Evolutionary conservation across 148 eudicot genomes (phyloP), one percentile per base, ranked within the genome.

Genomic region (Rhododendron ovatum): DNA sequence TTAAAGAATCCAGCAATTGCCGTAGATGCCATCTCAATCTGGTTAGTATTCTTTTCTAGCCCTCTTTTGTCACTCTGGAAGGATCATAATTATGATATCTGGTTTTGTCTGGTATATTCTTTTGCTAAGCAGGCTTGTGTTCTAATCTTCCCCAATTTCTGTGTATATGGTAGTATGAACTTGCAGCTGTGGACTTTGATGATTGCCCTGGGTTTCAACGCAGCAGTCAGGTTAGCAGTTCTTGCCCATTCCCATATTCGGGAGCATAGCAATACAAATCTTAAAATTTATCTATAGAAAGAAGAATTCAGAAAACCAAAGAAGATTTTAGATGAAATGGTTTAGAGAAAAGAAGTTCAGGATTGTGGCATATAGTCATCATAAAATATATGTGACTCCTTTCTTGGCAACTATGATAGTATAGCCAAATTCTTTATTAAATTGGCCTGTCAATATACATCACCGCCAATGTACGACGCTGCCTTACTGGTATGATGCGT

Each of bases 191-290:
- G 95, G 93, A 82, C 91, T 24, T 47, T 93, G 91, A 90, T 91
- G 91, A 78, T 93, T n/a, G 82, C 91, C 61, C 83, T 93, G 10
- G 93, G 93, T n/a, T 91, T 90, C 90, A 90, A 91, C 85, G 93
- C 93, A 81, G 92, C 91, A 85, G 89, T 90, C 78, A 93, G 92
- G 93, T 91, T 22, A 75, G 30, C 22, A 26, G 12, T 84, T 20
- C 59, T 39, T 15, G 0, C 47, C 20, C 45, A 33, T 20, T 37
- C 20, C 53, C 17, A 35, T 57, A 3, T 17, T 39, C 24, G n/a
- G 48, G 41, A 75, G 11, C 80, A 77, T 0, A 41, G 11, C 8
- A 2, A 26, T 57, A 47, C 9, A n/a, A 47, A 26, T 28, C 82
- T n/a, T 14, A 26, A 48, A 79, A 48, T 79, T 50, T 48, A 26